Evolutionary conservation across 2,329 filamentous ascomycete genomes (phyloP).

Genomic region (Stachybotrys chartarum): DNA sequence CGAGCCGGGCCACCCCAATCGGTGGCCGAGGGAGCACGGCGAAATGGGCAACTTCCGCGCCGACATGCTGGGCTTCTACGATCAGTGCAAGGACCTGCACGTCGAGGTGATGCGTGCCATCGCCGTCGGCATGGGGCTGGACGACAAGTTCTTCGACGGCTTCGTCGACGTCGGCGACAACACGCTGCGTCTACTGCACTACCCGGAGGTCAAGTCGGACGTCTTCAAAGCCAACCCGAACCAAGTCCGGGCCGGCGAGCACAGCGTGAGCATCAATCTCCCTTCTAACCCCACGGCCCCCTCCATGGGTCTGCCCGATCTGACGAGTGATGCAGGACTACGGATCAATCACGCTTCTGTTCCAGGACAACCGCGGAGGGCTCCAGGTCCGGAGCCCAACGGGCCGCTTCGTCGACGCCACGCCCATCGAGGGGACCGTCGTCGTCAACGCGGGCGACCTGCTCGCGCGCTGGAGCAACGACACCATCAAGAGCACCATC

Average conservation of each 20-base stretch:
- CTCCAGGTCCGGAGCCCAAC: conserved; percentile 60
- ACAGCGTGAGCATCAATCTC: conserved; percentile 40
- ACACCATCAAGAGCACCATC: conserved; percentile 82
- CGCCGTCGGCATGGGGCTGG: conserved; percentile 70
- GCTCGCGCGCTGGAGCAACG: conserved; percentile 82
- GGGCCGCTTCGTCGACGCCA: conserved; percentile 75
- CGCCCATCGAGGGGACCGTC: conserved; percentile 71
- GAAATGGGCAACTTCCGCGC: conserved; percentile 50
- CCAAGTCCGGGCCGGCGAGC: conserved; percentile 70
- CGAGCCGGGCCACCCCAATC: conserved; percentile 59
- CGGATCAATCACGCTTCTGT: conserved; percentile 53
- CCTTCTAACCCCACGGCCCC: not conserved
- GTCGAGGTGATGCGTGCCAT: conserved; percentile 76
- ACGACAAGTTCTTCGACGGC: conserved; percentile 65
- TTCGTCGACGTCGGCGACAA: conserved; percentile 67
- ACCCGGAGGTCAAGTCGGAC: conserved; percentile 59
- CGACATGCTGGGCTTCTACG: conserved; percentile 70
- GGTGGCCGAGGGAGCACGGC: conserved; percentile 54
- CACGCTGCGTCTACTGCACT: conserved; percentile 68
- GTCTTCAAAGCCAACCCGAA: conserved; percentile 60
- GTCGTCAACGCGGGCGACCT: conserved; percentile 88
- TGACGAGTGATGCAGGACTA: conserved; percentile 34
- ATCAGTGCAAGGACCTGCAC: conserved; percentile 68
- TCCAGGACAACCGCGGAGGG: conserved; percentile 51
- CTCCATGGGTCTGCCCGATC: not conserved